Evolutionary conservation across 352 stramenopile species (phyloP).

Genomic region (Phytophthora sp.): DNA sequence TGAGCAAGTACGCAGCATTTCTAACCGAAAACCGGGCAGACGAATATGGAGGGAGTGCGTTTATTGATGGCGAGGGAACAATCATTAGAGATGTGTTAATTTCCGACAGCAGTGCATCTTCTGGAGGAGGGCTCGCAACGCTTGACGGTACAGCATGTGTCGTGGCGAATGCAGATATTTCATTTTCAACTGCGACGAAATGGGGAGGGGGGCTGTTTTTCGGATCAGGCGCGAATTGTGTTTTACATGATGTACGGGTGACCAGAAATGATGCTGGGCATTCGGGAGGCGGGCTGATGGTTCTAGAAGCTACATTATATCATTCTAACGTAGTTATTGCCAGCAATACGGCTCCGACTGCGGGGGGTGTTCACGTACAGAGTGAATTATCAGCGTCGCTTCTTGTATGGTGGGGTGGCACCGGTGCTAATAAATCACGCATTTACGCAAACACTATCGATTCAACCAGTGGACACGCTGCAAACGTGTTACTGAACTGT

Average conservation of each 20-base stretch:
- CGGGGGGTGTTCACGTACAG: conserved; percentile 33
- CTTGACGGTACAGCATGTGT: conserved; percentile 18
- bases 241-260: conserved; percentile 24
- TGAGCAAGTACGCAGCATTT: neutral
- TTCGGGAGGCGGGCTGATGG: conserved; percentile 39
- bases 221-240: conserved; percentile 21
- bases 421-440: conserved; percentile 11
- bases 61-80: conserved; percentile 28
- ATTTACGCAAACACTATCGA: conserved; percentile 33
- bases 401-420: conserved; percentile 6
- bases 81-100: conserved; percentile 23
- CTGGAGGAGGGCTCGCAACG: conserved; percentile 37
- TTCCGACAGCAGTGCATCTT: conserved; percentile 9
- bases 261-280: conserved; percentile 25
- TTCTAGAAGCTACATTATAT: conserved; percentile 28
- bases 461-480: conserved; percentile 12
- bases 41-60: conserved; percentile 37
- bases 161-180: conserved; percentile 20
- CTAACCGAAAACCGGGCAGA: conserved; percentile 20
- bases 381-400: neutral
- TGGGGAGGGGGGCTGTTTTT: conserved; percentile 43
- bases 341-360: conserved; percentile 30
- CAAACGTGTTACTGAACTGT: conserved; percentile 40
- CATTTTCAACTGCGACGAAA: conserved; percentile 17
- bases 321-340: conserved; percentile 44